phyloP scores from a whole-genome alignment of 2,329 filamentous ascomycete genomes.

The Xylariaceae sp. region DNA sequence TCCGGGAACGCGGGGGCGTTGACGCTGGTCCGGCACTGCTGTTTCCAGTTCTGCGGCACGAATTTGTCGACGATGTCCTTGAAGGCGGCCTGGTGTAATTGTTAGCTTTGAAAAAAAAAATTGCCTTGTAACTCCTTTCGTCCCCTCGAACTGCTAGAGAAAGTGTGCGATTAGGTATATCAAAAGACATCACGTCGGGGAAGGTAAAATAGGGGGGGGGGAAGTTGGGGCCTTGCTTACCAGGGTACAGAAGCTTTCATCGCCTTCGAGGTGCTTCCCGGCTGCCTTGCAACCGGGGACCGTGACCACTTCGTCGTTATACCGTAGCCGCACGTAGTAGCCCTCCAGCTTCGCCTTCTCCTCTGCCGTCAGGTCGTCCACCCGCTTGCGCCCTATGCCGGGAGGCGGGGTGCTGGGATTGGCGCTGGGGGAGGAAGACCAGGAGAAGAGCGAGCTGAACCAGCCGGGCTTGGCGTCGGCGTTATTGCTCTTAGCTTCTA shows the following conservation, averaged over 20 bases:
- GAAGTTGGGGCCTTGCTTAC: conserved; percentile 53
- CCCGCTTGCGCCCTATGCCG: conserved; percentile 63
- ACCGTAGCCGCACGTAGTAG: conserved; percentile 87
- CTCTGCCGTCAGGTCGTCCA: conserved; percentile 54
- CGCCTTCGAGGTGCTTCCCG: conserved; percentile 83
- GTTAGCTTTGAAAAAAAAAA: background rate
- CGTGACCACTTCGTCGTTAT: conserved; percentile 82
- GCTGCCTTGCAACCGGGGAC: conserved; percentile 77
- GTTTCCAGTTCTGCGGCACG: conserved; percentile 77
- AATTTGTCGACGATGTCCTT: conserved; percentile 91
- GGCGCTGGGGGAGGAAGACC: conserved; percentile 19
- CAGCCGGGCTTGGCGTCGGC: conserved; percentile 30
- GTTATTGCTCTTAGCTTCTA: conserved; percentile 5
- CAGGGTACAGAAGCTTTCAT: conserved; percentile 89
- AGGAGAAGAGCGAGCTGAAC: conserved; percentile 39
- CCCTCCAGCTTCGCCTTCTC: conserved; percentile 67
- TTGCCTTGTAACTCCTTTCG: background rate
- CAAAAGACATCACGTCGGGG: background rate
- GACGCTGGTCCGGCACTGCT: conserved; percentile 52
- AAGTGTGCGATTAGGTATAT: background rate
- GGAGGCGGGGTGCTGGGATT: conserved; percentile 39
- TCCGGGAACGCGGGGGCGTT: conserved; percentile 48
- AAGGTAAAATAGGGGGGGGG: background rate
- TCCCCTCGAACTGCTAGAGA: background rate
- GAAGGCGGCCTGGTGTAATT: conserved; percentile 69